Evolutionary conservation across 495 filamentous ascomycete species (phyloP), one percentile per base, ranked within the genome.

Genomic region (Aspergillus kassunensis): DNA sequence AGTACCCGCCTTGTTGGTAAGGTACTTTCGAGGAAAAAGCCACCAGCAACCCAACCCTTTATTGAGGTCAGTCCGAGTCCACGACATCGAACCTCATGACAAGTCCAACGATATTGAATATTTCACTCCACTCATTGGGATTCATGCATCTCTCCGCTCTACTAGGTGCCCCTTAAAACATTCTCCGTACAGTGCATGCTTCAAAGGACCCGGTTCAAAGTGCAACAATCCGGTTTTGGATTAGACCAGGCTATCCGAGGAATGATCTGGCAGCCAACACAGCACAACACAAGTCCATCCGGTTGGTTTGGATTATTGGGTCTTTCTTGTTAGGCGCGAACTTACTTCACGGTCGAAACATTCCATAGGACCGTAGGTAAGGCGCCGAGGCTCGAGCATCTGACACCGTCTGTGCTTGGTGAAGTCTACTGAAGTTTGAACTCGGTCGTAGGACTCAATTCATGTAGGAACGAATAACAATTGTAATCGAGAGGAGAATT

Each of bases 401-500:
- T 30, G 24, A n/a, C n/a, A n/a, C n/a, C n/a, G n/a, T n/a, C n/a
- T n/a, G n/a, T n/a, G n/a, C n/a, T n/a, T n/a, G n/a, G n/a, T n/a
- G n/a, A 34, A 34, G 31, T 34, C 31, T 34, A 13, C 16, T 13
- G 11, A 12, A 34, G 31, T 5, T 6, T 3, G 10, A 34, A 12
- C n/a, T n/a, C n/a, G n/a, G n/a, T n/a, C 4, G 15, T 3, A 34
- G 4, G 11, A 3, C 3, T n/a, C 3, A 34, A 4, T 13, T 6
- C 31, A 12, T 5, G n/a, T n/a, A n/a, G 20, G 10, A 7, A 23
- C 11, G 18, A 12, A 40, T n/a, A n/a, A n/a, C n/a, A 21, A 19
- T 44, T 49, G 37, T 52, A 69, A 73, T 64, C 60, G 69, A 77
- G 73, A 69, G 69, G 69, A 73, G 72, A 72, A 73, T 69, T 64